Evolutionary conservation across 1,284 basidiomycete species (phyloP), one percentile per base, ranked within the genome.

Genomic region (Grifola frondosa): DNA sequence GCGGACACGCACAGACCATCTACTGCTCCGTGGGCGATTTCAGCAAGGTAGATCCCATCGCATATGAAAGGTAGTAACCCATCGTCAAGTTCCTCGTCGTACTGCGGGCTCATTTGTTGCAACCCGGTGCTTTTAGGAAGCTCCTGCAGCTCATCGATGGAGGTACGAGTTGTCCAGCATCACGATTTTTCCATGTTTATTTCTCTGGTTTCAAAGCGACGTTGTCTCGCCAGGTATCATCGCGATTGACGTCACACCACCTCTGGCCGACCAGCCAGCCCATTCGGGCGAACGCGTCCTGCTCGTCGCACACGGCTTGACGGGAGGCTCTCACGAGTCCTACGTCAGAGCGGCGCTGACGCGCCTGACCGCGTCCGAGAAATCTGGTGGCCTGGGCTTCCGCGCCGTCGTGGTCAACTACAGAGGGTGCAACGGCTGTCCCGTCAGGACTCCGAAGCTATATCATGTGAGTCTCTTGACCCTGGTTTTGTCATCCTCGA

Each of bases 251-350:
- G 39, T 63, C 29, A 51, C 53, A 5, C 61, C 60, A 12, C 54
- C 60, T 3, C 36, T 56, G 15, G 21, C 42, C 22, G 38, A 36
- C 11, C 28, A 42, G 8, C 50, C 60, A 6, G 30, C 38, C 13
- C 15, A 43, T n/a, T 17, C 16, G 7, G 43, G 24, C 4, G 59
- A 61, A 31, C 48, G 50, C 17, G 46, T 63, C 1, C 34, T 62
- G 8, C 35, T 61, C 19, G 54, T 63, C 11, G 47, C 55, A 8
- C 61, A 62, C 48, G 61, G 61, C 4, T 53, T 63, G 23, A 62
- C 61, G 3, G 60, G 61, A 6, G 61, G 59, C 24, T 63, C 61
- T 15, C 56, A 63, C 40, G 61, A 63, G 37, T 39, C 54, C 20
- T 63, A 62, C 40, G 52, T 62, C 25, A 56, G 61, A 8, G 57